Percentiles rank a stretch among this genome's conserved stretches.
phyloP scores from a whole-genome alignment of 2,329 filamentous ascomycete genomes.

The Arthrobotrys sphaeroides region DNA sequence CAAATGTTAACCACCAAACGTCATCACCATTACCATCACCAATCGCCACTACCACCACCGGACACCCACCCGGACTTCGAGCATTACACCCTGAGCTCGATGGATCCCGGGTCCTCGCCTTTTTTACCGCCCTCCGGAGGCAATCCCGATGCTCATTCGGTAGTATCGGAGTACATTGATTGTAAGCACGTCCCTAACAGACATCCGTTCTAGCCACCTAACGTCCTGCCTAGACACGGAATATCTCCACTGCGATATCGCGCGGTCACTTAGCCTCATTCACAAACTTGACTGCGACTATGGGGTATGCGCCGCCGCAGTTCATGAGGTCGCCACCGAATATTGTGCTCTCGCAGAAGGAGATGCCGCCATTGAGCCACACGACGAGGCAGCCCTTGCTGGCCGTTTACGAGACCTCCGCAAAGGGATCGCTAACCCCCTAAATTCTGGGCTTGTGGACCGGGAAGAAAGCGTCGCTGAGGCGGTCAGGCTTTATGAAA shows the following conservation, averaged over 20 bases:
- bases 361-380: constrained; percentile 60
- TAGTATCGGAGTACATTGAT: constrained; percentile 49
- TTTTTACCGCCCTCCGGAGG: not conserved
- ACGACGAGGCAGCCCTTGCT: constrained; percentile 60
- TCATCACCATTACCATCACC: no score
- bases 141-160: constrained; percentile 40
- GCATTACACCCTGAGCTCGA: not conserved
- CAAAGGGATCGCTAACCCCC: constrained; percentile 69
- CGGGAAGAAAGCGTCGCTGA: constrained; percentile 71
- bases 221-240: constrained; percentile 65
- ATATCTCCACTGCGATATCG: constrained; percentile 74
- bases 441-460: constrained; percentile 68
- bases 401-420: constrained; percentile 64
- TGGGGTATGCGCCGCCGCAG: constrained; percentile 66
- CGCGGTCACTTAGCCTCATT: constrained; percentile 73
- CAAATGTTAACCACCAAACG: no score
- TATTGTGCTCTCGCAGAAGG: constrained; percentile 67
- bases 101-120: constrained; percentile 14
- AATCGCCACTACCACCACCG: no score
- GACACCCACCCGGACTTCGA: no score
- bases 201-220: not conserved
- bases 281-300: constrained; percentile 72
- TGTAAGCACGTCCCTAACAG: constrained; percentile 13
- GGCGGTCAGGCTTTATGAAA: constrained; percentile 71
- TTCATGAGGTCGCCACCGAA: constrained; percentile 68